phyloP scores from a whole-genome alignment of 768 basidiomycete species.

The Termitomyces titanicus region DNA sequence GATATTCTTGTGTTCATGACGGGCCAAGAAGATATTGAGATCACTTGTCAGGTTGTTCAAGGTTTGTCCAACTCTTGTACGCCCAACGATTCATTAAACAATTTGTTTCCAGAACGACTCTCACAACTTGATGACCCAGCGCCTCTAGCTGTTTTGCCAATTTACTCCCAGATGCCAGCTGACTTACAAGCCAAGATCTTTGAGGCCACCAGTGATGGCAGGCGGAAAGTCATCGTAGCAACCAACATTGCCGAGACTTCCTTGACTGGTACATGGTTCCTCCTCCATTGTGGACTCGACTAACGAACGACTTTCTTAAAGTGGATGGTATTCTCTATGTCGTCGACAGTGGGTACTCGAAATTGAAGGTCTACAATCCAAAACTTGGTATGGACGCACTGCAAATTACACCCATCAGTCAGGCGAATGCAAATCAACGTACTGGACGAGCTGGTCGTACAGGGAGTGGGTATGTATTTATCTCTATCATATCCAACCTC shows the following conservation, averaged over 20 bases:
- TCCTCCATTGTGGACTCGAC: constrained; percentile 3
- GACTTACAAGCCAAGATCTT: constrained; percentile 99
- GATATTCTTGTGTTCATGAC: constrained; percentile 99
- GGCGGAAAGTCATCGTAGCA: constrained; percentile 95
- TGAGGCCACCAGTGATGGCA: constrained; percentile 88
- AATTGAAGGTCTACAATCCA: constrained; percentile 98
- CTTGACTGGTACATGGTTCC: constrained; percentile 65
- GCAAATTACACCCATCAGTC: constrained; percentile 98
- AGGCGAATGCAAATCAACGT: constrained; percentile 95
- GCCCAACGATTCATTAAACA: neutral
- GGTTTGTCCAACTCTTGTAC: constrained; percentile 40
- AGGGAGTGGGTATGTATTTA: constrained; percentile 69
- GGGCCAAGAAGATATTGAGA: constrained; percentile 98
- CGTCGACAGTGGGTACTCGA: constrained; percentile 95
- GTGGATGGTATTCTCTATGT: constrained; percentile 98
- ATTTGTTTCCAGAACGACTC: constrained; percentile 66
- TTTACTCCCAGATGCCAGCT: constrained; percentile 99
- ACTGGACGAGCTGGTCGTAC: constrained; percentile 97
- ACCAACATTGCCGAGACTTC: constrained; percentile 99
- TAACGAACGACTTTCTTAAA: constrained; percentile 26
- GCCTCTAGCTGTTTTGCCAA: constrained; percentile 87
- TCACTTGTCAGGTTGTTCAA: constrained; percentile 91
- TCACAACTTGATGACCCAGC: constrained; percentile 89
- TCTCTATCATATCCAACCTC: neutral
- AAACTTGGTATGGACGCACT: constrained; percentile 99